A percentile compares a stretch with the other conserved stretches of the same genome.
phyloP scores from a whole-genome alignment of 1,284 basidiomycete genomes.

The Boletus sp. region DNA sequence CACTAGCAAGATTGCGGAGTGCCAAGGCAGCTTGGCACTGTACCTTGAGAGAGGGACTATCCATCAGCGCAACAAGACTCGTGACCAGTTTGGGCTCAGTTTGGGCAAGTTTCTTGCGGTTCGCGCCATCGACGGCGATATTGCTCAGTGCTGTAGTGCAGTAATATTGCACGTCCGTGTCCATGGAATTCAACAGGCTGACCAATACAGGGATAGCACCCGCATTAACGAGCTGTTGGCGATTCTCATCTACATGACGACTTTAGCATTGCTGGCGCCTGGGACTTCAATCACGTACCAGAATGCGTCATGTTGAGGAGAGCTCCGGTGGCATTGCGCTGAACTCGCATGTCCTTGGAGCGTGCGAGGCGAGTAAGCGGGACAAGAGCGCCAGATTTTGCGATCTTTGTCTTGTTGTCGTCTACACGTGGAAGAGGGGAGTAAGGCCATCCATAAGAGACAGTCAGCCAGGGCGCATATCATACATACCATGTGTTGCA shows the following conservation, averaged over 20 bases:
- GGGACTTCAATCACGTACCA: constrained; percentile 46
- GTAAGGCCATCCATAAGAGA: constrained; percentile 11
- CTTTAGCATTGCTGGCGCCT: constrained; percentile 10
- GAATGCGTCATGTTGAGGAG: constrained; percentile 99
- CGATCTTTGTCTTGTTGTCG: constrained; percentile 99
- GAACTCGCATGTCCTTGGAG: constrained; percentile 99
- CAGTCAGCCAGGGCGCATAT: constrained; percentile 2
- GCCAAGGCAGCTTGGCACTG: constrained; percentile 98
- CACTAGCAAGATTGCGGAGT: constrained; percentile 93
- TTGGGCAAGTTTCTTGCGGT: constrained; percentile 93
- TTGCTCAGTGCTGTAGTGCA: constrained; percentile 99
- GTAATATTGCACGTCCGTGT: constrained; percentile 99
- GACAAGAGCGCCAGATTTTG: constrained; percentile 96
- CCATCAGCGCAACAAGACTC: constrained; percentile 95
- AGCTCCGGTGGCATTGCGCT: constrained; percentile 97
- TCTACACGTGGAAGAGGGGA: constrained; percentile 45
- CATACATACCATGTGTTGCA: constrained; percentile 85
- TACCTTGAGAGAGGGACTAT: constrained; percentile 95
- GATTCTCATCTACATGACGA: constrained; percentile 75
- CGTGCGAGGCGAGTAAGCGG: constrained; percentile 94
- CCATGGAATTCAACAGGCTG: constrained; percentile 90
- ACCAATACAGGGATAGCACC: constrained; percentile 98
- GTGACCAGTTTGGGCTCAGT: constrained; percentile 94
- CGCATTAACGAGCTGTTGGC: constrained; percentile 97
- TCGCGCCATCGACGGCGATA: constrained; percentile 93